Base-by-base conservation (phyloP, 495 filamentous ascomycete genomes). In the Elasticomyces elasticus region DNA sequence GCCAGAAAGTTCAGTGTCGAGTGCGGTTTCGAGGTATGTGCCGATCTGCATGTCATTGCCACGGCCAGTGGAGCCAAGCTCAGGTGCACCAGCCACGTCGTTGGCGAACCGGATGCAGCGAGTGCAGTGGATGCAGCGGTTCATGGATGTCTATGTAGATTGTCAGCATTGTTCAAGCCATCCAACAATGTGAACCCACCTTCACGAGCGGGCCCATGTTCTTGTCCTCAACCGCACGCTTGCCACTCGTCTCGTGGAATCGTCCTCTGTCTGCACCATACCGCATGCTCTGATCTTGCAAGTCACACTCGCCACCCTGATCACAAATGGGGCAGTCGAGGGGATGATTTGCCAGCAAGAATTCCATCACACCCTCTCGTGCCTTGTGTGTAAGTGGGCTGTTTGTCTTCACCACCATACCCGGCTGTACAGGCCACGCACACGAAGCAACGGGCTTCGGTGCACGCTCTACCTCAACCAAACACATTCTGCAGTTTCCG, bases 121-220 rank as follows among this genome's bases (percentile, higher is more conserved):
- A 61, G 92, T 97, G 74, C 92, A 98, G 73, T 98, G 92, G 66
- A 98, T 98, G 74, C 92, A 98, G 65, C 92, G 77, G 74, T 97
- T 98, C 92, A 98, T 98, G n/a, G 94, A 97, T 15, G 92, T 98
- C 77, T 58, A 45, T 66, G 19, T 61, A 58, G 2, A 44, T 26
- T 20, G 12, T 31, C 28, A 31, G 19, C 26, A 17, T 12, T 6
- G 7, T 7, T 5, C 27, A 12, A 17, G 2, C 9, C 13, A 5
- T 19, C 9, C 2, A 25, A 3, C 25, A 49, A 5, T 19, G 45
- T 24, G 19, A 30, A 13, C 25, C 31, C 52, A 72, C 71, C 69
- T 98, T 98, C 68, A 98, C 84, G 53, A 98, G 70, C n/a, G 92
- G 92, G 6, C 92, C 92, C 60, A 98, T 95, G 66, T 97, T 97